Evolutionary conservation across 2,329 filamentous ascomycete genomes (phyloP).

Genomic region (Aspergillus puulaauensis): DNA sequence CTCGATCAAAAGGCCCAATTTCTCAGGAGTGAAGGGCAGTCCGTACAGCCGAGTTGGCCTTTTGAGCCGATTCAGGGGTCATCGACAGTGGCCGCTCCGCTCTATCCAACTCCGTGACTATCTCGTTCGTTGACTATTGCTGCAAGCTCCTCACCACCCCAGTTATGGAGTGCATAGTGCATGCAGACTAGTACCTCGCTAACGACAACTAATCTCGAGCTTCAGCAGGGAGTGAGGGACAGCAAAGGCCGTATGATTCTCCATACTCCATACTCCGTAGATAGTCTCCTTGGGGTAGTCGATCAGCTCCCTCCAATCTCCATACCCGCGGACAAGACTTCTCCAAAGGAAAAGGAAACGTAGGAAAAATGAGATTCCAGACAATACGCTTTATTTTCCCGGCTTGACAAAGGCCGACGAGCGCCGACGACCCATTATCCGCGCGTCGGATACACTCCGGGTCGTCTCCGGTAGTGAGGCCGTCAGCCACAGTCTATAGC

Average conservation of each 20-base stretch:
- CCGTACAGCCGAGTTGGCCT: background rate
- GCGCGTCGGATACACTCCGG: conserved; percentile 1
- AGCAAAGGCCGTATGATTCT: background rate
- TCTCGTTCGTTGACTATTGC: background rate
- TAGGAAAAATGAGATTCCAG: background rate
- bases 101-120: background rate
- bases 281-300: background rate
- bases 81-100: background rate
- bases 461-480: background rate
- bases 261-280: background rate
- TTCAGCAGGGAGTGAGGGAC: conserved; percentile 2
- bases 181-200: conserved; percentile 10
- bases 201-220: background rate
- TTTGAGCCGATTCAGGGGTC: background rate
- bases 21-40: background rate
- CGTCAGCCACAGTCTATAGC: background rate
- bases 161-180: background rate
- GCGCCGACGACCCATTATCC: background rate
- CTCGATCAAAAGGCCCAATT: background rate
- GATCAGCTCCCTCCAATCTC: background rate
- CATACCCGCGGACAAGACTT: background rate
- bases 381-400: background rate
- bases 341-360: background rate
- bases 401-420: background rate
- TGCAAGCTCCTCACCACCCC: conserved; percentile 1